Evolutionary conservation across 1,139 yeast species (phyloP), one percentile per base, ranked within the genome.

Genomic region (Diutina mesorugosa): DNA sequence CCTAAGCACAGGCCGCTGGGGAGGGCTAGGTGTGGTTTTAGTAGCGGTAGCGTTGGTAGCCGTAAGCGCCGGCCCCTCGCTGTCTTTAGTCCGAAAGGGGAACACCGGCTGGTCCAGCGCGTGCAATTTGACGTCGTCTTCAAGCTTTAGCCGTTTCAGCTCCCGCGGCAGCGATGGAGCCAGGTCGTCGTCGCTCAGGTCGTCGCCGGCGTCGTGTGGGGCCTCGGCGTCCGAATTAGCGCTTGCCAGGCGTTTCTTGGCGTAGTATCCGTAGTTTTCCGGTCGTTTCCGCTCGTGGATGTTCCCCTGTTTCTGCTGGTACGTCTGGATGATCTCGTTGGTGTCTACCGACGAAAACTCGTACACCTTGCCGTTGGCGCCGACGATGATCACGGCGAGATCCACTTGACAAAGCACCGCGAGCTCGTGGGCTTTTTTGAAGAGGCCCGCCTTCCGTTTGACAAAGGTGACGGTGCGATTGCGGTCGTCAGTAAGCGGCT

Each of bases 391-490:
- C 45, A 93, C 95, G 1, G 98, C 95, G 56, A 93, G 78, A 66
- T 93, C 98, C 8, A 90, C 96, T 61, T 90, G 95, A 68, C 99
- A 91, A 57, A 93, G 76, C 26, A 91, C 91, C 1, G 97, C 85
- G 59, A 93, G 77, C 70, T 93, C 99, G 67, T 91, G 95, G 1
- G 99, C 99, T 69, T 93, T 93, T 68, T 93, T 93, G 74, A 93
- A 91, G 55, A 93, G 75, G 1, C 99, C 99, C 0, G 96, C 95
- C 69, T 91, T 93, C 58, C 99, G 80, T 69, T 93, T 93, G 61
- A 90, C 90, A 69, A 93, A 93, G 0, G 99, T 93, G 41, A 86
- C 91, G 6, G 95, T 84, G 61, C 90, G 72, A 69, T 90, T 91
- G 59, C 98, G 78, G 69, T 91, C 98, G 63, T 93, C 97, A 6